phyloP scores from a whole-genome alignment of 2,329 filamentous ascomycete species.

The Aspergillus sp. region DNA sequence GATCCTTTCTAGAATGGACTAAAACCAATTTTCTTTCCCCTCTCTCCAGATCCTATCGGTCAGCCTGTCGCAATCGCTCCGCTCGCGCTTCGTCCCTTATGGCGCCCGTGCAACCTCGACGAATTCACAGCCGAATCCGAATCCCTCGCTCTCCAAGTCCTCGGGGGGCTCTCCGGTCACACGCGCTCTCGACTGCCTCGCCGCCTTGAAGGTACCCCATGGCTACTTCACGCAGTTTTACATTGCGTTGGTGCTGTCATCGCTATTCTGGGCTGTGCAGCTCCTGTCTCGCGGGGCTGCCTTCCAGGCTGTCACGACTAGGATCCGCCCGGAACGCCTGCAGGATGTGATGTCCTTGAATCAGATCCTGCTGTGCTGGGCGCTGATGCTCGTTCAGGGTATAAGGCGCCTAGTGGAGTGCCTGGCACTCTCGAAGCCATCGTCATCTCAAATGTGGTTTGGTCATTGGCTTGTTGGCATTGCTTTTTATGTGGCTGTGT shows the following conservation, averaged over 20 bases:
- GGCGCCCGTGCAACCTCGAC: conserved; percentile 52
- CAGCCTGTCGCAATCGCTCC: conserved; percentile 51
- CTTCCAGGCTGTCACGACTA: conserved; percentile 51
- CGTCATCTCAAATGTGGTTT: conserved; percentile 77
- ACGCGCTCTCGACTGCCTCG: conserved; percentile 50
- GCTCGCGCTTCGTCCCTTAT: conserved; percentile 59
- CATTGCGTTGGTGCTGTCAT: conserved; percentile 65
- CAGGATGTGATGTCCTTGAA: conserved; percentile 55
- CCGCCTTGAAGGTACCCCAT: conserved; percentile 71
- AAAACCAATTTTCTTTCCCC: conserved; percentile 11
- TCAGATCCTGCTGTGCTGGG: conserved; percentile 67
- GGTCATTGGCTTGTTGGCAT: conserved; percentile 79
- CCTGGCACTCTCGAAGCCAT: conserved; percentile 62
- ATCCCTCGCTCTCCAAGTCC: conserved; percentile 1
- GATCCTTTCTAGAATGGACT: conserved; percentile 17
- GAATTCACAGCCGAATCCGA: neutral
- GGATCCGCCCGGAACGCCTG: conserved; percentile 37
- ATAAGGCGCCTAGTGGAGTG: conserved; percentile 75
- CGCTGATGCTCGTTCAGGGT: conserved; percentile 74
- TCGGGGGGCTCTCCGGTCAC: conserved; percentile 15
- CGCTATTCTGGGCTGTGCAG: conserved; percentile 72
- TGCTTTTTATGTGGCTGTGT: conserved; percentile 71
- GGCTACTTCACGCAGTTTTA: conserved; percentile 92
- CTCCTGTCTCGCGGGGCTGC: conserved; percentile 55
- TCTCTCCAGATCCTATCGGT: conserved; percentile 48